A percentile compares a stretch with the other conserved stretches of the same genome.
Evolutionary conservation across 495 filamentous ascomycete genomes (phyloP).

Genomic region (Hypoxylon intermedium): DNA sequence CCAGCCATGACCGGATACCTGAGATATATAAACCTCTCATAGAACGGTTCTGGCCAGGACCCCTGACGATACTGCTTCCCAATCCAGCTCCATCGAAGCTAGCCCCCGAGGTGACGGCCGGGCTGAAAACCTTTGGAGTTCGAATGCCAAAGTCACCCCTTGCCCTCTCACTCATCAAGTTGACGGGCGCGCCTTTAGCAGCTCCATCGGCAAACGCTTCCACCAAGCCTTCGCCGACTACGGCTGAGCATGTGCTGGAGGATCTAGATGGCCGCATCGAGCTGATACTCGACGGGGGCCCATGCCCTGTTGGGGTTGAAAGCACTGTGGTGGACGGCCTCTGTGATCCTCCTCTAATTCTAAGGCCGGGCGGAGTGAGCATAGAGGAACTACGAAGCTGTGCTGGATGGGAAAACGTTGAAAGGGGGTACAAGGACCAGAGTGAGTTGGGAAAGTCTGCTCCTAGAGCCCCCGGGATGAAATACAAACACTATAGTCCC

Average conservation of each 20-base stretch:
- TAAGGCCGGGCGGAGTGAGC: conserved; percentile 90
- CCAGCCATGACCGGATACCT: conserved; percentile 65
- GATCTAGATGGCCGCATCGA: conserved; percentile 87
- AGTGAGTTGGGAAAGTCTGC: conserved; percentile 60
- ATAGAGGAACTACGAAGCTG: conserved; percentile 78
- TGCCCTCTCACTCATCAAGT: conserved; percentile 83
- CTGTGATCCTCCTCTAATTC: conserved; percentile 75
- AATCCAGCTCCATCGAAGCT: conserved; percentile 72
- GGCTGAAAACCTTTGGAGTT: conserved; percentile 81
- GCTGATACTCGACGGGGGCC: conserved; percentile 87
- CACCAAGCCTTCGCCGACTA: conserved; percentile 88
- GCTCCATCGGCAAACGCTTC: conserved; percentile 94
- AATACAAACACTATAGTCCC: conserved; percentile 97
- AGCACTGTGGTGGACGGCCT: conserved; percentile 96
- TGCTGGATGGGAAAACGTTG: conserved; percentile 80
- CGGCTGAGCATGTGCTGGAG: conserved; percentile 83
- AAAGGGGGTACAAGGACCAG: conserved; percentile 75
- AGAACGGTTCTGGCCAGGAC: conserved; percentile 88
- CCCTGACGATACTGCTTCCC: conserved; percentile 88
- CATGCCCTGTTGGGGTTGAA: conserved; percentile 88
- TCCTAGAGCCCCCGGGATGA: conserved; percentile 95
- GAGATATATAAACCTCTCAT: conserved; percentile 84
- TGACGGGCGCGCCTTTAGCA: conserved; percentile 80
- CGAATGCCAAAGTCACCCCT: conserved; percentile 86
- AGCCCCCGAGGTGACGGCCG: conserved; percentile 87